These are phyloP conservation scores for Pyrenochaeta sp. DNA, from an alignment of 2,329 filamentous ascomycete species.

Conservation along the genomic window DNA sequence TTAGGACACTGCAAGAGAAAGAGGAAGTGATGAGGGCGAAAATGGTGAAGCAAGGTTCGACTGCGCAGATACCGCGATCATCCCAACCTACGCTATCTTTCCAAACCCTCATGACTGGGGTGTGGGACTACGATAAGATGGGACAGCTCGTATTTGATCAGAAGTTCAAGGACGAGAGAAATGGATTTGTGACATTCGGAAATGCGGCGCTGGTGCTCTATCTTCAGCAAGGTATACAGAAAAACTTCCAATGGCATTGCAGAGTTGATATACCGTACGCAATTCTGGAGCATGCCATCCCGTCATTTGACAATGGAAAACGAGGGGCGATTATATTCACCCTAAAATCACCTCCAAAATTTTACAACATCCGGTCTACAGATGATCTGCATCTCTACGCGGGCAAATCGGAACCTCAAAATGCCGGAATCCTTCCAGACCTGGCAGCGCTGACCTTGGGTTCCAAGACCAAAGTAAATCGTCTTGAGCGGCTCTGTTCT, in stretches of 20 bases:
- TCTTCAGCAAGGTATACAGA: constrained; percentile 9
- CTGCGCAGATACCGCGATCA: constrained; percentile 9
- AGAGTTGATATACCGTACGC: constrained; percentile 55
- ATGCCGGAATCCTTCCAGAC: background rate
- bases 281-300: constrained; percentile 51
- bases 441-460: constrained; percentile 11
- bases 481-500: constrained; percentile 43
- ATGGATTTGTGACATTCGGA: constrained; percentile 51
- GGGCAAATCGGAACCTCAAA: constrained; percentile 8
- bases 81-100: constrained; percentile 35
- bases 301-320: constrained; percentile 27
- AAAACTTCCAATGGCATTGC: constrained; percentile 26
- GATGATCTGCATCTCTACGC: constrained; percentile 31
- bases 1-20: constrained; percentile 33
- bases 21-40: constrained; percentile 29
- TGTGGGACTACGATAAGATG: constrained; percentile 51
- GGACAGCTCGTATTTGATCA: constrained; percentile 50
- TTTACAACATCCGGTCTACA: constrained; percentile 39
- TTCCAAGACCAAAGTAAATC: background rate
- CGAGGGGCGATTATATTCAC: constrained; percentile 47
- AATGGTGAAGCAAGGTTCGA: constrained; percentile 5
- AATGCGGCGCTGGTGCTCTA: constrained; percentile 40
- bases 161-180: constrained; percentile 52
- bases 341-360: constrained; percentile 49
- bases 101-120: constrained; percentile 45